Conservation (phyloP, 345 rosid genomes). For the Rhodomyrtus tomentosa region DNA sequence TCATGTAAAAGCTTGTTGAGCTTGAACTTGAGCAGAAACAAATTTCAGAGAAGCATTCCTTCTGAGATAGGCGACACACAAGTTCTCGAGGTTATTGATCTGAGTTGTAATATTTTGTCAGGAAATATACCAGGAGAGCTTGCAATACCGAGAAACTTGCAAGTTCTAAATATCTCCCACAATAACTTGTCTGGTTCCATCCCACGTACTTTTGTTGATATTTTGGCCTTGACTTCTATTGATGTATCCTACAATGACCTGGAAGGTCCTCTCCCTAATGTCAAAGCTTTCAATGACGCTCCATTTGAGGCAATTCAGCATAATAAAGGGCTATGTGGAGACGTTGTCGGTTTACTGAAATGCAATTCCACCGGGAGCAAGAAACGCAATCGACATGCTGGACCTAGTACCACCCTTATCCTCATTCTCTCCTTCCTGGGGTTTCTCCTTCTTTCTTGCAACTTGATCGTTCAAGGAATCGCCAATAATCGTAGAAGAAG, state of each 20-base stretch:
- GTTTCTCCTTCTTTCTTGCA: neutral
- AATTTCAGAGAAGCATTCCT: neutral
- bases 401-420: neutral
- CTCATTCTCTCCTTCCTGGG: neutral
- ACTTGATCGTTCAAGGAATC: neutral
- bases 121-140: neutral
- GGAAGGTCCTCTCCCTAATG: neutral
- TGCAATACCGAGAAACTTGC: neutral
- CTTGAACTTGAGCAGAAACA: neutral
- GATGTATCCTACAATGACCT: neutral
- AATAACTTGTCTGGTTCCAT: neutral
- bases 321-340: neutral
- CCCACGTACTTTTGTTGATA: neutral
- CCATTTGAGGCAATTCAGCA: neutral
- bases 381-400: neutral
- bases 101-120: neutral
- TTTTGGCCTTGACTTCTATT: neutral
- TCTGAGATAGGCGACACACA: neutral
- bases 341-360: fast-evolving
- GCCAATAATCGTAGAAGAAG: neutral
- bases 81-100: neutral
- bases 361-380: neutral
- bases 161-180: neutral
- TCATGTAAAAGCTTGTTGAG: neutral
- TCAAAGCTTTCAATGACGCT: neutral